Conservation (phyloP, 805 yeast species). For the Lipomyces starkeyi region DNA sequence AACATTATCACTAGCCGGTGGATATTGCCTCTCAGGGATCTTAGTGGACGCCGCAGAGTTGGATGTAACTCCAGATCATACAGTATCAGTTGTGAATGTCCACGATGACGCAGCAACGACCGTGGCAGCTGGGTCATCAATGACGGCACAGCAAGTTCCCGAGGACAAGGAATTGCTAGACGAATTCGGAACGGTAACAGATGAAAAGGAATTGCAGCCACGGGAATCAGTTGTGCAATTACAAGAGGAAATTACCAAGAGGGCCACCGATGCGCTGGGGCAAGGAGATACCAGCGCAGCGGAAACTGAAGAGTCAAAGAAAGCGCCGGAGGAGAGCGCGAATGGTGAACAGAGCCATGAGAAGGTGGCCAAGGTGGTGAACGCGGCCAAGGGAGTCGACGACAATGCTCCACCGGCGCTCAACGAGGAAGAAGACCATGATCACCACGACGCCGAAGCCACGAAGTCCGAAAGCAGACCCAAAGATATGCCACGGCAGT, state of each 20-base stretch:
- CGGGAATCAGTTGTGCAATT: neutral
- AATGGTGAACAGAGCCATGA: conserved; percentile 6
- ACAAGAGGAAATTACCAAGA: neutral
- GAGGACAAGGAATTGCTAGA: neutral
- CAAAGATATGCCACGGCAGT: neutral
- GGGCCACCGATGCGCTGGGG: neutral
- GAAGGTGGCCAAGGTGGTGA: conserved; percentile 1
- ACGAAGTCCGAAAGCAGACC: neutral
- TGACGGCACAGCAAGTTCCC: neutral
- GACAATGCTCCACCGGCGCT: neutral
- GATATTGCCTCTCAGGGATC: neutral
- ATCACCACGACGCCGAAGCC: neutral
- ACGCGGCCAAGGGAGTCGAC: conserved; percentile 9
- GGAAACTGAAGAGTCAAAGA: conserved; percentile 14
- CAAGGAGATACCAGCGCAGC: conserved; percentile 23
- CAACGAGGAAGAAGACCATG: neutral
- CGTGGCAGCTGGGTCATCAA: neutral
- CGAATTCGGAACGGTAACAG: neutral
- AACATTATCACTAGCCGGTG: neutral
- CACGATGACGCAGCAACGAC: neutral
- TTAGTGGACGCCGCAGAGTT: neutral
- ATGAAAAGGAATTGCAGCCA: neutral
- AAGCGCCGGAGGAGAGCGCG: neutral
- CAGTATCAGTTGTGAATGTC: neutral
- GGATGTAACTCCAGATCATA: neutral